A percentile compares a stretch with the other conserved stretches of the same genome.
phyloP scores from a whole-genome alignment of 1,284 basidiomycete species.

The Ganoderma meredithae region DNA sequence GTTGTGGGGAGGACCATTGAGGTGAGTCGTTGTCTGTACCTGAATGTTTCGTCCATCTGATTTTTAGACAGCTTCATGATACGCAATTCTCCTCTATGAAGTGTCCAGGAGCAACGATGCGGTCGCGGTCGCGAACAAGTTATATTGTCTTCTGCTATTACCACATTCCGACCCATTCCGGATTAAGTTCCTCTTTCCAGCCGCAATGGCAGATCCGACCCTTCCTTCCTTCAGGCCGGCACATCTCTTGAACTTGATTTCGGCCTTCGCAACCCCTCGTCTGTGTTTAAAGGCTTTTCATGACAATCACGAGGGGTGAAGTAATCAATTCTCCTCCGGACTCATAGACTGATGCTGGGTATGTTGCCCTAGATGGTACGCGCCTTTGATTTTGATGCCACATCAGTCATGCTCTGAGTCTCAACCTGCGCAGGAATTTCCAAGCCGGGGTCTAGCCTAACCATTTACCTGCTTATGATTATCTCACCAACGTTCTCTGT shows the following conservation, averaged over 20 bases:
- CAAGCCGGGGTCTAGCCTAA: not conserved
- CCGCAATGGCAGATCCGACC: not conserved
- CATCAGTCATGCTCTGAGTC: not conserved
- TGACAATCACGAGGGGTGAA: conserved; percentile 1
- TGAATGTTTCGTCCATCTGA: not conserved
- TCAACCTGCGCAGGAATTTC: not conserved
- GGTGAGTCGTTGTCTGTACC: not conserved
- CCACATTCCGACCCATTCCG: not conserved
- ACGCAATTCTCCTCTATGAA: not conserved
- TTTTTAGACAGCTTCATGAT: not conserved
- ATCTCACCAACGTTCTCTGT: not conserved
- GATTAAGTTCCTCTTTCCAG: not conserved
- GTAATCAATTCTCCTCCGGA: not conserved
- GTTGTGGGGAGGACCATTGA: conserved; percentile 16
- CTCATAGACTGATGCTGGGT: not conserved
- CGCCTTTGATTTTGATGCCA: not conserved
- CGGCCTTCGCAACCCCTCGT: not conserved
- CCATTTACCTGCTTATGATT: not conserved
- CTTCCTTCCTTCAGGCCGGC: not conserved
- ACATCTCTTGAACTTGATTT: not conserved
- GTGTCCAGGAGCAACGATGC: no score
- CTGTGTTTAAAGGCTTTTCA: not conserved
- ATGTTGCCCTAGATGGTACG: not conserved
- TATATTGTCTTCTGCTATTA: not conserved
- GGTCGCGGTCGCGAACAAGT: not conserved